A percentile compares a stretch with the other conserved stretches of the same genome.
Evolutionary conservation across 306 rosid species (phyloP).

Genomic region (Datisca glomerata): DNA sequence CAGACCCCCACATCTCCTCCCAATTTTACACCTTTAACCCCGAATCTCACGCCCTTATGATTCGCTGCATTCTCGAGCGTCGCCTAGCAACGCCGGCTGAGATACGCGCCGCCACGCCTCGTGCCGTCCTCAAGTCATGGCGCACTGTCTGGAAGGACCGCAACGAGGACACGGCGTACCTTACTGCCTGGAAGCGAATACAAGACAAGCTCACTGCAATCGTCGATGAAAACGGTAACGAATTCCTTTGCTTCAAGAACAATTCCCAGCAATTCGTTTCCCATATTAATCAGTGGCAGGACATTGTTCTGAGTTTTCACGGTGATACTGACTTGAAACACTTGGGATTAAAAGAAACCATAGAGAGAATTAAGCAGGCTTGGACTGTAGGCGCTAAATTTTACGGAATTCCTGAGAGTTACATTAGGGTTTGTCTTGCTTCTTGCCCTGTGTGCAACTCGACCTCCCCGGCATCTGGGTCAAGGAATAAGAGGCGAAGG

Average conservation of each 20-base stretch:
- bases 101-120: conserved; percentile 81
- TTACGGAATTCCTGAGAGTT: conserved; percentile 94
- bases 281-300: conserved; percentile 82
- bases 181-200: conserved; percentile 95
- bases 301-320: conserved; percentile 69
- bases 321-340: conserved; percentile 74
- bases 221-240: conserved; percentile 45
- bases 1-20: conserved; percentile 78
- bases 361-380: conserved; percentile 77
- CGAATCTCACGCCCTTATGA: conserved; percentile 78
- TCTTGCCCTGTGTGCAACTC: conserved; percentile 66
- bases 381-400: conserved; percentile 99
- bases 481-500: conserved; percentile 59
- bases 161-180: conserved; percentile 89
- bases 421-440: conserved; percentile 77
- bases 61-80: conserved; percentile 61
- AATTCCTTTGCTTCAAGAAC: conserved; percentile 86
- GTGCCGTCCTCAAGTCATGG: conserved; percentile 80
- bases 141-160: conserved; percentile 98
- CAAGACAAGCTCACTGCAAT: conserved; percentile 79
- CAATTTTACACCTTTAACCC: conserved; percentile 96
- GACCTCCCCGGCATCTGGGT: conserved; percentile 29
- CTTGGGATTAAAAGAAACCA: conserved; percentile 68
- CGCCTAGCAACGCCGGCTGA: conserved; percentile 73
- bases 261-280: conserved; percentile 86